Conservation (phyloP, 179 eudicot genomes). For the Corrigiola litoralis region DNA sequence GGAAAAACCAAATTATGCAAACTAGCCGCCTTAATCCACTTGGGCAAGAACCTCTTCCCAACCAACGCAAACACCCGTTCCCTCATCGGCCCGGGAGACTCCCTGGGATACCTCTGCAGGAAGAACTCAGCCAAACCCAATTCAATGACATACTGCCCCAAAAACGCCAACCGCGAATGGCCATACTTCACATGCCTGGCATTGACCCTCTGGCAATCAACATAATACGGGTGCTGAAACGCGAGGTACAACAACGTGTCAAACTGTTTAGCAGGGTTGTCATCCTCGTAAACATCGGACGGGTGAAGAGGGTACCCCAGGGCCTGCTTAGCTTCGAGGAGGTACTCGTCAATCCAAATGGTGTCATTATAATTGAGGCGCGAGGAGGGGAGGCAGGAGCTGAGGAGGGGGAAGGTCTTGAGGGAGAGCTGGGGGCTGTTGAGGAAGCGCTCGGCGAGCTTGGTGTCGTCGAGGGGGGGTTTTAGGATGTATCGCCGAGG, state of each 20-base stretch:
- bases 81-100: constrained; percentile 96
- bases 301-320: constrained; percentile 87
- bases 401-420: constrained; percentile 75
- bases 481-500: constrained; percentile 72
- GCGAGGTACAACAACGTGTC: constrained; percentile 85
- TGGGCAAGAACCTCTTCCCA: constrained; percentile 84
- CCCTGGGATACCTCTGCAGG: constrained; percentile 95
- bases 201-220: constrained; percentile 64
- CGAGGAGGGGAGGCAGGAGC: constrained; percentile 81
- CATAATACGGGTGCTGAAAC: constrained; percentile 84
- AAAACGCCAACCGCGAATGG: constrained; percentile 78
- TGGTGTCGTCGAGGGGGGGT: constrained; percentile 85
- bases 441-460: constrained; percentile 70
- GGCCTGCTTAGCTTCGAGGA: constrained; percentile 89
- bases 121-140: constrained; percentile 81
- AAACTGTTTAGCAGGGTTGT: constrained; percentile 92
- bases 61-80: constrained; percentile 86
- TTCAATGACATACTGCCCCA: constrained; percentile 90
- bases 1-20: constrained; percentile 90
- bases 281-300: constrained; percentile 58
- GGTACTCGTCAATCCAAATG: constrained; percentile 87
- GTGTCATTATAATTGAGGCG: constrained; percentile 56
- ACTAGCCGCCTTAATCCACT: constrained; percentile 87
- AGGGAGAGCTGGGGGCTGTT: constrained; percentile 85
- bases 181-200: constrained; percentile 80